Conservation (phyloP, 2,329 filamentous ascomycete genomes). For the Tetracladium maxilliforme region DNA sequence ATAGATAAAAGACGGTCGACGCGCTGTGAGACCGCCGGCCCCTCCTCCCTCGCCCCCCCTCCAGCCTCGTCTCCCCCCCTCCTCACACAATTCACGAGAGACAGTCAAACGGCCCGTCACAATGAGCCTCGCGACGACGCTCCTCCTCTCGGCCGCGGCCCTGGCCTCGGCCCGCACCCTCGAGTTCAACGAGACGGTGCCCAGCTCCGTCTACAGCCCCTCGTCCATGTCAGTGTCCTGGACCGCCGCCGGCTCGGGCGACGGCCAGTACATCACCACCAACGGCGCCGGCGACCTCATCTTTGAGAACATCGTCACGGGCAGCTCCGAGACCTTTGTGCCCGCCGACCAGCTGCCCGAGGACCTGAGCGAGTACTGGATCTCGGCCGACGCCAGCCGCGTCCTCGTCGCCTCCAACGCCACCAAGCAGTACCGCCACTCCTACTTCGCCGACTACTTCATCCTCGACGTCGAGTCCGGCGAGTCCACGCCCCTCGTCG, state of each 20-base stretch:
- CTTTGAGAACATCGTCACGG: conserved; percentile 46
- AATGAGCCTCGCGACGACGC: no score
- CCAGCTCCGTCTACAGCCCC: conserved; percentile 26
- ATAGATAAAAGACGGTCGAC: no score
- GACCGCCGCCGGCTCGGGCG: conserved; percentile 40
- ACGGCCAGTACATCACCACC: conserved; percentile 45
- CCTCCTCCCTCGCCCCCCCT: no score
- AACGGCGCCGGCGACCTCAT: conserved; percentile 35
- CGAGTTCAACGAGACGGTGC: conserved; percentile 44
- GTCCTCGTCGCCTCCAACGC: conserved; percentile 50
- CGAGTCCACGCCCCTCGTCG: conserved; percentile 35
- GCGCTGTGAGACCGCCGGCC: no score
- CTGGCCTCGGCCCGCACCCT: no score
- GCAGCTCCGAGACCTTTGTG: conserved; percentile 40
- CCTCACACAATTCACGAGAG: no score
- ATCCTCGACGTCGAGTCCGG: conserved; percentile 46
- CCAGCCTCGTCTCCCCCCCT: no score
- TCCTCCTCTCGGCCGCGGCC: no score
- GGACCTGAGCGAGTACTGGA: conserved; percentile 41
- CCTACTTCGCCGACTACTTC: conserved; percentile 53
- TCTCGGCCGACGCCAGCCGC: conserved; percentile 41
- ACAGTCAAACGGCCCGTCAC: no score
- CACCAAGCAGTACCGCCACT: conserved; percentile 54
- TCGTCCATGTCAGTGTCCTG: conserved; percentile 35
- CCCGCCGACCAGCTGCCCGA: conserved; percentile 39